Percentiles rank a stretch among this genome's conserved stretches.
Evolutionary conservation across 2,329 filamentous ascomycete genomes (phyloP).

Genomic region (Aspergillus sp.): DNA sequence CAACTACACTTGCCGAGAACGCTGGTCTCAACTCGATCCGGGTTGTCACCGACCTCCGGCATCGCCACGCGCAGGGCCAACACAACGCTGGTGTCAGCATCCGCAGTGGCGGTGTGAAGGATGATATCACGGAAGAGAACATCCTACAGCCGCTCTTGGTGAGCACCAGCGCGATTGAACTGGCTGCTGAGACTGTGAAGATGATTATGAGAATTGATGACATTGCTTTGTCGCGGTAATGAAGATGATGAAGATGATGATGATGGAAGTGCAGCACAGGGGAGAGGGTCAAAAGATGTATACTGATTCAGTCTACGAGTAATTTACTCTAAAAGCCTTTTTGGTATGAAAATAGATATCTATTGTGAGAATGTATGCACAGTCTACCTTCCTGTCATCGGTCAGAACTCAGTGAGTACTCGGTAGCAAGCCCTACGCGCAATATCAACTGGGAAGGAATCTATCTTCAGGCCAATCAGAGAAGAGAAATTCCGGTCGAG

Average conservation of each 20-base stretch:
- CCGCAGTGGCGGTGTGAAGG: conserved; percentile 93
- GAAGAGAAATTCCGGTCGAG: too few relatives aligned
- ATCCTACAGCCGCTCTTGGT: conserved; percentile 93
- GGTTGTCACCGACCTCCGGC: conserved; percentile 90
- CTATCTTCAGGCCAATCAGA: too few relatives aligned
- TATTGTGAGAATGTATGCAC: too few relatives aligned
- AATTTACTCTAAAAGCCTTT: conserved; percentile 13
- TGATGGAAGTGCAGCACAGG: background rate
- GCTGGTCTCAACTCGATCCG: conserved; percentile 97
- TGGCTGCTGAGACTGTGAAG: conserved; percentile 97
- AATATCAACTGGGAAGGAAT: too few relatives aligned
- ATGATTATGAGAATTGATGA: conserved; percentile 70
- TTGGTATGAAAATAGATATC: conserved; percentile 7
- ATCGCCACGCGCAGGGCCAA: conserved; percentile 90
- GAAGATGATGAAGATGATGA: conserved; percentile 2
- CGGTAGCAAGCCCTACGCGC: too few relatives aligned
- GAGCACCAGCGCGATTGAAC: conserved; percentile 92
- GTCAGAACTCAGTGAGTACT: too few relatives aligned
- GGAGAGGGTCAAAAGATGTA: conserved; percentile 3
- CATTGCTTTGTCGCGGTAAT: conserved; percentile 48
- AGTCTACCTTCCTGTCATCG: too few relatives aligned
- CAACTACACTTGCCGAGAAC: conserved; percentile 93
- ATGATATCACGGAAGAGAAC: conserved; percentile 93
- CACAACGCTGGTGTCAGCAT: conserved; percentile 96
- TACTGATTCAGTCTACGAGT: conserved; percentile 12